phyloP scores from a whole-genome alignment of 1,284 basidiomycete genomes.

The Ceratobasidium sp. region DNA sequence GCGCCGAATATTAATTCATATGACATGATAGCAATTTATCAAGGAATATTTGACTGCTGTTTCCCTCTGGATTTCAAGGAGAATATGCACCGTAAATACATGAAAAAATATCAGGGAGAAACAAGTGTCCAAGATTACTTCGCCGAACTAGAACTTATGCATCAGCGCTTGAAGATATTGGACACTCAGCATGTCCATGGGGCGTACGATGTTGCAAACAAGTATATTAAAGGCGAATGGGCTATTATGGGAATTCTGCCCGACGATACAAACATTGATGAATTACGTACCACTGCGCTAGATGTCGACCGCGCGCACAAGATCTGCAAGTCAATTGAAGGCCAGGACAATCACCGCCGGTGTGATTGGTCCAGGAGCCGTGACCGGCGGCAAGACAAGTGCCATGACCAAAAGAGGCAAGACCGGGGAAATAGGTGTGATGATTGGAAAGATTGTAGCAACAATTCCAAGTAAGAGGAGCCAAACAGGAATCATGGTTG shows the following conservation, averaged over 20 bases:
- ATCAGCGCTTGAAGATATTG: neutral
- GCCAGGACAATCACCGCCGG: neutral
- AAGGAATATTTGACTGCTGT: constrained; percentile 62
- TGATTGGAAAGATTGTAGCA: too few species aligned
- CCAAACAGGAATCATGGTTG: too few species aligned
- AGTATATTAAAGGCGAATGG: constrained; percentile 6
- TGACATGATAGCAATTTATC: constrained; percentile 8
- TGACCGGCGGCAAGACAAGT: neutral
- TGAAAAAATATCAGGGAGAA: constrained; percentile 47
- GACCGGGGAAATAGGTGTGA: too few species aligned
- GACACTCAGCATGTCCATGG: neutral
- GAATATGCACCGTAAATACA: constrained; percentile 50
- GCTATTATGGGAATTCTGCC: neutral
- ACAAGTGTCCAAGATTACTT: constrained; percentile 53
- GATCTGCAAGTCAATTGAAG: neutral
- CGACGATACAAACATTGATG: constrained; percentile 3
- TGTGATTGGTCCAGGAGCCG: constrained; percentile 5
- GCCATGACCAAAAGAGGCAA: too few species aligned
- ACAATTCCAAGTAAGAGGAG: too few species aligned
- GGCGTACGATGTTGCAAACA: neutral
- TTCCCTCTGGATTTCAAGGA: constrained; percentile 62
- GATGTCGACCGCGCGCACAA: constrained; percentile 5
- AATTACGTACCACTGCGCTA: neutral
- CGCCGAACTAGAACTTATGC: too few species aligned
- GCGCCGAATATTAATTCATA: constrained; percentile 9